A percentile compares a stretch with the other conserved stretches of the same genome.
phyloP scores from a whole-genome alignment of 2,329 filamentous ascomycete species.

The Fusarium haematococcum region DNA sequence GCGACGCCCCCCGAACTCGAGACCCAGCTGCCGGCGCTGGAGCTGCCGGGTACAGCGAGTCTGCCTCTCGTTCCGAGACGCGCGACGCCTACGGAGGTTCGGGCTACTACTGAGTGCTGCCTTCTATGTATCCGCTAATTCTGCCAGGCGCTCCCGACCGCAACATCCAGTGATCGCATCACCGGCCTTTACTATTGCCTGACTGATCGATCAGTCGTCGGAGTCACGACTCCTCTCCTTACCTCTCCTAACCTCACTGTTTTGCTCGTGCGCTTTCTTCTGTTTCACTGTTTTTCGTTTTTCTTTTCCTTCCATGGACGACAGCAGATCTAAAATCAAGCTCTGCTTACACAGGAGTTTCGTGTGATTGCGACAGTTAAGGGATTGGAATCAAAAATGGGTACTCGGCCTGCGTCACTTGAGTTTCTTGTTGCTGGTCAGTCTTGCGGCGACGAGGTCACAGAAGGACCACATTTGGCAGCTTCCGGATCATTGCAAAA shows the following conservation, averaged over 20 bases:
- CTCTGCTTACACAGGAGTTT: constrained; percentile 52
- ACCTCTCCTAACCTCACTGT: constrained; percentile 43
- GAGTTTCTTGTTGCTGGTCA: constrained; percentile 52
- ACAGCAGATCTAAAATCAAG: constrained; percentile 45
- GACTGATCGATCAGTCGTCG: constrained; percentile 31
- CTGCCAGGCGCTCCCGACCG: constrained; percentile 47
- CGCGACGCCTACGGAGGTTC: constrained; percentile 60
- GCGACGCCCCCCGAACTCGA: constrained; percentile 54
- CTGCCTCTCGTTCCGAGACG: constrained; percentile 56
- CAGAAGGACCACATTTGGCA: constrained; percentile 54
- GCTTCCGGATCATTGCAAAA: constrained; percentile 55
- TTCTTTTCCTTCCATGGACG: constrained; percentile 46
- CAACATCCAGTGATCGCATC: constrained; percentile 39
- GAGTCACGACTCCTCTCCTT: constrained; percentile 43
- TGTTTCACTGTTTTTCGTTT: constrained; percentile 42
- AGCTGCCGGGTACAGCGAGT: constrained; percentile 55
- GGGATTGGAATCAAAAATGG: constrained; percentile 51
- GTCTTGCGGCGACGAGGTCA: constrained; percentile 52
- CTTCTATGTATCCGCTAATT: constrained; percentile 44
- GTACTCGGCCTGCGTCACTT: constrained; percentile 51
- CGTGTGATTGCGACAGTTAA: constrained; percentile 53
- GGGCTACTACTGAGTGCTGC: constrained; percentile 39
- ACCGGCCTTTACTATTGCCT: constrained; percentile 21
- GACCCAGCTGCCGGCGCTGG: constrained; percentile 52
- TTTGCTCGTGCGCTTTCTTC: constrained; percentile 45